A percentile compares a stretch with the other conserved stretches of the same genome.
These are phyloP conservation scores for Durio zibethinus DNA, from an alignment of 345 rosid genomes.

Conservation along the genomic window DNA sequence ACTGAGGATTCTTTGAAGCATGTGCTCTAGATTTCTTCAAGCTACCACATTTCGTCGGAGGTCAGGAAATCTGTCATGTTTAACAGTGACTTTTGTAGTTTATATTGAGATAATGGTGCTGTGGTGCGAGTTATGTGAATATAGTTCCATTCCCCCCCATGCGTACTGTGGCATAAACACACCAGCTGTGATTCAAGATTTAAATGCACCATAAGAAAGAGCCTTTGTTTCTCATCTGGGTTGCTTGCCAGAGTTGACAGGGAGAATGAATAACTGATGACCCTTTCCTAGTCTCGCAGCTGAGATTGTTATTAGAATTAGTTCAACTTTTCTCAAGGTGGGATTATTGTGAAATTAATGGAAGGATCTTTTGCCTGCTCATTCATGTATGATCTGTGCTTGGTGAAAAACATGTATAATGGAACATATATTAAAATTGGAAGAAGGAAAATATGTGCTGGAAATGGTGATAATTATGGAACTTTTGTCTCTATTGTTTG, in stretches of 20 bases:
- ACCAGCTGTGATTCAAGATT: background rate
- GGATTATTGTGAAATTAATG: background rate
- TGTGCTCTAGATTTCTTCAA: background rate
- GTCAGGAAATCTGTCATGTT: background rate
- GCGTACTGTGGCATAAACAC: background rate
- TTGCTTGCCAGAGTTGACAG: background rate
- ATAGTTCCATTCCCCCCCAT: background rate
- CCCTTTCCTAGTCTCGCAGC: background rate
- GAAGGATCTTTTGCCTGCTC: background rate
- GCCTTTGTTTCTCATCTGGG: background rate
- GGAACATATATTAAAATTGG: background rate
- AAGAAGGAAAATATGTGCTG: background rate
- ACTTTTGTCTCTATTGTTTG: too few relatives aligned
- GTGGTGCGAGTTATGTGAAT: background rate
- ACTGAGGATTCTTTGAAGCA: slow-evolving; percentile 21
- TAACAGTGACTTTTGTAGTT: background rate
- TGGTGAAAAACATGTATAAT: background rate
- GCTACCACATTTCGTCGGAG: background rate
- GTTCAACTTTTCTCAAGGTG: background rate
- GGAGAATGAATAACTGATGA: background rate
- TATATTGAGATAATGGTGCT: background rate
- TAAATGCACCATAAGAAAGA: background rate
- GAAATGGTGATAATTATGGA: background rate
- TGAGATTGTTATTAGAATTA: background rate
- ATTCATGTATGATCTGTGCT: background rate